Conservation (phyloP, 495 filamentous ascomycete genomes). For the Lindgomyces ingoldianus region DNA sequence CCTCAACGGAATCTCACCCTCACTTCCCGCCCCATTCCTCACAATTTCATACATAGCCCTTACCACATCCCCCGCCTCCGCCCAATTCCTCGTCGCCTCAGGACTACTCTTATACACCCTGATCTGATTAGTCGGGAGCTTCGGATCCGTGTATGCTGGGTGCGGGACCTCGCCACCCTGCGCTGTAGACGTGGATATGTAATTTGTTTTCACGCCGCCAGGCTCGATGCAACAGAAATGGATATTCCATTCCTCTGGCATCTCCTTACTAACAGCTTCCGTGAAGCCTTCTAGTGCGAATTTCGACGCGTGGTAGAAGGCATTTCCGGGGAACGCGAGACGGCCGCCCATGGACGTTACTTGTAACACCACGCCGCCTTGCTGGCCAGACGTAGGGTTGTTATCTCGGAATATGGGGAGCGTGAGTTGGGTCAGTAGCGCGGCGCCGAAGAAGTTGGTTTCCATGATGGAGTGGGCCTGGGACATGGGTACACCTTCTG, state of each 20-base stretch:
- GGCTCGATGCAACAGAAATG: constrained; percentile 55
- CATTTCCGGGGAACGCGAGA: constrained; percentile 48
- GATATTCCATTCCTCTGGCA: constrained; percentile 55
- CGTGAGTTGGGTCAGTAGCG: constrained; percentile 49
- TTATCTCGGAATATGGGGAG: constrained; percentile 52
- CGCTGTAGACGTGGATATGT: constrained; percentile 27
- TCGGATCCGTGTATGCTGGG: constrained; percentile 46
- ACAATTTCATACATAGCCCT: constrained; percentile 47
- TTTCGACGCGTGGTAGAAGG: constrained; percentile 56
- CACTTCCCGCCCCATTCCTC: constrained; percentile 26
- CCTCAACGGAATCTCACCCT: constrained; percentile 48
- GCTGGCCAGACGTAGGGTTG: constrained; percentile 40
- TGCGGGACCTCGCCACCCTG: constrained; percentile 34
- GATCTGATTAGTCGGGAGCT: constrained; percentile 45
- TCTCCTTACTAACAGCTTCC: constrained; percentile 54
- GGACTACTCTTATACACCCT: constrained; percentile 42
- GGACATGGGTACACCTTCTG: constrained; percentile 36
- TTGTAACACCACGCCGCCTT: constrained; percentile 57
- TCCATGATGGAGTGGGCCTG: constrained; percentile 51
- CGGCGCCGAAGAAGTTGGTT: constrained; percentile 57
- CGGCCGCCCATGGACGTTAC: constrained; percentile 57
- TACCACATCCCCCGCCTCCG: constrained; percentile 46
- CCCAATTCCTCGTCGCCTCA: constrained; percentile 30
- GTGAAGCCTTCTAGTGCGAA: constrained; percentile 51
- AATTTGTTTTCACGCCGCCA: constrained; percentile 54